Evolutionary conservation across 2,329 filamentous ascomycete genomes (phyloP).

Genomic region (Fusarium sp.): DNA sequence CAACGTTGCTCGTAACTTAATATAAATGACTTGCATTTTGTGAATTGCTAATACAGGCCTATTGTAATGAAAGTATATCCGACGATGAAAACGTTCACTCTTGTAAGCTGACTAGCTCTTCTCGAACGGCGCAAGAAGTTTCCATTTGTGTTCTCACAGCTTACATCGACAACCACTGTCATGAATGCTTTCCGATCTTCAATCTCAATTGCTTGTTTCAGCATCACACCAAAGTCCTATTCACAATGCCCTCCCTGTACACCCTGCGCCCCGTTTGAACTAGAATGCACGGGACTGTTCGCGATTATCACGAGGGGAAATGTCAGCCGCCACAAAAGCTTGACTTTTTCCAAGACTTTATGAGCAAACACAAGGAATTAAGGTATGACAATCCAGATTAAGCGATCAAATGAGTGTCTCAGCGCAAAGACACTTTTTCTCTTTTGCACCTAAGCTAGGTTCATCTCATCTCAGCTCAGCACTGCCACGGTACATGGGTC

Average conservation of each 20-base stretch:
- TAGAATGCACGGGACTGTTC: background rate
- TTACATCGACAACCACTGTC: too few relatives aligned
- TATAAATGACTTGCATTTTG: too few relatives aligned
- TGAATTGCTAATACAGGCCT: too few relatives aligned
- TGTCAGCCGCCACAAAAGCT: slow-evolving; percentile 19
- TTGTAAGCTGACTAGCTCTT: too few relatives aligned
- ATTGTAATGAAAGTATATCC: too few relatives aligned
- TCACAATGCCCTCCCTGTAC: slow-evolving; percentile 2
- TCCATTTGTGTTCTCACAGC: too few relatives aligned
- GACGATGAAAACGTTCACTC: too few relatives aligned
- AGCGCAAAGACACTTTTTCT: background rate
- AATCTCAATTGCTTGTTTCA: background rate
- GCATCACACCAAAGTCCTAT: background rate
- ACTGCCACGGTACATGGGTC: slow-evolving; percentile 36
- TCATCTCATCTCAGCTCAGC: slow-evolving; percentile 21
- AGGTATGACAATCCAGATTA: background rate
- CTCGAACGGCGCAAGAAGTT: too few relatives aligned
- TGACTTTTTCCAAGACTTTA: background rate
- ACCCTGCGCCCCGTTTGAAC: background rate
- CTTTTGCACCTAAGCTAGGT: background rate
- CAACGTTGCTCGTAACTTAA: too few relatives aligned
- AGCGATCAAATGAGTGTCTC: background rate
- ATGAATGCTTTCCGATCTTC: too few relatives aligned
- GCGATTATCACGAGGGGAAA: slow-evolving; percentile 3
- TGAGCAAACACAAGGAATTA: background rate